These are phyloP conservation scores for Morella rubra DNA, from an alignment of 306 rosid genomes.

Conservation along the genomic window DNA sequence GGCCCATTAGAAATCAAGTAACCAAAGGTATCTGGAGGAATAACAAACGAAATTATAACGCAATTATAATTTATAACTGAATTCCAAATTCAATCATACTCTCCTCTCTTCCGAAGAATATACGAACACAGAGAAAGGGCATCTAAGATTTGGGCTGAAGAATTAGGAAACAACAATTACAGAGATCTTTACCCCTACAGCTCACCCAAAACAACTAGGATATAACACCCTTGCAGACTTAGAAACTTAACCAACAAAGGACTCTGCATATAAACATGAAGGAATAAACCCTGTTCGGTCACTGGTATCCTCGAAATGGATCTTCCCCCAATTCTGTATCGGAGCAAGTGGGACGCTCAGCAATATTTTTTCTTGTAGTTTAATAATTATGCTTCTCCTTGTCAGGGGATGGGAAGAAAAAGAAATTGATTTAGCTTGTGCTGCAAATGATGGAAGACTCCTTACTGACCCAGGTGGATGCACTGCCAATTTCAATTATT, in stretches of 20 bases:
- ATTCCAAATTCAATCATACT: neutral
- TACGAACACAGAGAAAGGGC: neutral
- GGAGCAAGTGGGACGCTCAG: no score
- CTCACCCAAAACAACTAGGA: no score
- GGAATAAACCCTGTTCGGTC: neutral
- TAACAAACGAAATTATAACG: neutral
- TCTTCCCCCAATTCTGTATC: no score
- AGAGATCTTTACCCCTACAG: neutral
- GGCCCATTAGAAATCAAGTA: conserved; percentile 30
- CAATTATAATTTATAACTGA: neutral
- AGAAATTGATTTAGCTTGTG: neutral
- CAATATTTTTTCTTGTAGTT: no score
- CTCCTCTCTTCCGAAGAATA: neutral
- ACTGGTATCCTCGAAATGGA: neutral
- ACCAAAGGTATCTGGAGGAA: conserved; percentile 16
- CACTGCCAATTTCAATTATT: neutral
- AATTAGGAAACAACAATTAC: neutral
- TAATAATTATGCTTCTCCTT: no score
- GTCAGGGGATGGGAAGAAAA: no score
- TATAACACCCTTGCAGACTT: no score
- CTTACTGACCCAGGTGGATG: neutral
- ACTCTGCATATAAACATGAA: neutral
- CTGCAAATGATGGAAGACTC: neutral
- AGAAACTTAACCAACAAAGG: neutral
- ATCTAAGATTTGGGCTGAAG: neutral